Base-by-base conservation (phyloP, 352 stramenopile species). In the Phytophthora crassamura region DNA sequence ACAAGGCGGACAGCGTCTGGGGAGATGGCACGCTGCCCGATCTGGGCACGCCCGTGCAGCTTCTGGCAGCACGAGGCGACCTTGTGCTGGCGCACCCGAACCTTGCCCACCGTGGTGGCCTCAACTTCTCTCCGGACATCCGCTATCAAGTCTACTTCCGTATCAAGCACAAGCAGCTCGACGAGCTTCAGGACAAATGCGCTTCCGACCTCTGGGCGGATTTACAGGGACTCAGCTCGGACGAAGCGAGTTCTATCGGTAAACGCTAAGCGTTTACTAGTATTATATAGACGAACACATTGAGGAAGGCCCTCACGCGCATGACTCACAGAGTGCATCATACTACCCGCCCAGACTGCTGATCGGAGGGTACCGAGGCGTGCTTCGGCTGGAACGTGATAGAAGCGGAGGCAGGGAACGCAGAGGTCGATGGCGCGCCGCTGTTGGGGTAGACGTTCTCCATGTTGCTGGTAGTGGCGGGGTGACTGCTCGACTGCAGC, bases 141-240 rank as follows among this genome's bases (percentile, higher is more conserved):
- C 82, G 84, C 20, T 94, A 94, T 56, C 86, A 93, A 68, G 55
- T 94, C 10, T 93, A 93, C 79, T 93, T 93, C 42, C 86, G 86
- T 25, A 77, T 94, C 56, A 94, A 93, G 69, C 84, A 94, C 69
- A 73, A 80, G 15, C 58, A 77, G 16, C 69, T 91, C 38, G 61
- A 77, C 15, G 49, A 43, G 8, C 71, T 82, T 6, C 68, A 87
- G 39, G 25, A 59, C 4, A 33, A 63, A 5, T 73, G 70, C 8
- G 16, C 8, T 3, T 50, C 49, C 2, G 55, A 88, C 40, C 51
- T 91, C 5, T 94, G 68, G 59, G 67, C 70, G 6, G 83, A 92
- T 53, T 70, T 89, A 34, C 72, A 88, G 39, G 84, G 84, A 9
- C 75, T 91, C 49, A 49, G 42, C 30, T 10, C 57, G 32, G 38